These are phyloP conservation scores for Aphanocladium album DNA, from an alignment of 2,329 filamentous ascomycete species.

Conservation along the genomic window DNA sequence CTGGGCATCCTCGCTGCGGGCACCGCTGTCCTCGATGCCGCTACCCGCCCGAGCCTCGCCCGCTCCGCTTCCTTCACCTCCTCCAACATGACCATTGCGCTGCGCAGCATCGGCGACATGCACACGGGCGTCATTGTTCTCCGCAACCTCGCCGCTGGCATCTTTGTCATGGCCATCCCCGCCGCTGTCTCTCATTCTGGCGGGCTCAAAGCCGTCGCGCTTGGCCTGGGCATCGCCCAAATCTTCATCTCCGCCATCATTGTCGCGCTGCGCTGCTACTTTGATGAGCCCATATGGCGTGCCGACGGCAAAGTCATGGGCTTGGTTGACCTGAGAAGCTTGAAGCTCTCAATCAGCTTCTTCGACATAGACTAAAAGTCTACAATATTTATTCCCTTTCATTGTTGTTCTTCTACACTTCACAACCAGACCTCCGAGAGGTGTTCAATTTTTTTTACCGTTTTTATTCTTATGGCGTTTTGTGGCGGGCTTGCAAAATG, in stretches of 20 bases:
- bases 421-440: neutral
- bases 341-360: conserved; percentile 40
- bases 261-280: conserved; percentile 36
- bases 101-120: conserved; percentile 47
- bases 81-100: conserved; percentile 39
- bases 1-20: conserved; percentile 44
- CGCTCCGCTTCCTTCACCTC: conserved; percentile 47
- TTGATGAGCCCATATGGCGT: conserved; percentile 36
- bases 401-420: neutral
- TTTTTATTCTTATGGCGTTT: neutral
- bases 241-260: conserved; percentile 31
- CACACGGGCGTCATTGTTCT: conserved; percentile 36
- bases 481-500: neutral
- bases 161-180: conserved; percentile 40
- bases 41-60: conserved; percentile 37
- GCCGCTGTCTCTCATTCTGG: conserved; percentile 28
- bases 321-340: conserved; percentile 38
- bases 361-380: conserved; percentile 36
- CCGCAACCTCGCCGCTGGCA: conserved; percentile 36
- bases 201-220: conserved; percentile 32
- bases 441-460: neutral
- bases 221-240: conserved; percentile 40
- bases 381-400: neutral
- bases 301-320: conserved; percentile 44
- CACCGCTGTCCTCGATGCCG: conserved; percentile 34